These are phyloP conservation scores for Fusarium armeniacum DNA, from an alignment of 2,329 filamentous ascomycete species.

Conservation along the genomic window DNA sequence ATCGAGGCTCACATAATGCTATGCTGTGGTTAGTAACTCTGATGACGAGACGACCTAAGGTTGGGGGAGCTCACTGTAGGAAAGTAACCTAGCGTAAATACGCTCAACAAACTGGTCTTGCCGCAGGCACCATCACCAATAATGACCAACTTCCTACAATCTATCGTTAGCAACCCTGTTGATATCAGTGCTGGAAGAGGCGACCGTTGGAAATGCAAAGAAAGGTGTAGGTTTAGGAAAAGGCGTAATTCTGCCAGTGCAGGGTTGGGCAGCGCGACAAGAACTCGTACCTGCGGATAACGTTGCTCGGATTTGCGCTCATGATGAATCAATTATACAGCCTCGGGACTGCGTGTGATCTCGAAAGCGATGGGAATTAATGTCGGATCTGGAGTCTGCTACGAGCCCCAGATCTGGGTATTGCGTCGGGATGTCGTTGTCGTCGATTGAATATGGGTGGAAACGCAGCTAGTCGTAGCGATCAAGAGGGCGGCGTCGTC, in stretches of 20 bases:
- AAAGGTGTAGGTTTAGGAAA: background rate
- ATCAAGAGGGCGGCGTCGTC: conserved; percentile 37
- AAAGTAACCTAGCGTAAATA: conserved; percentile 98
- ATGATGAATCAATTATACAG: conserved; percentile 53
- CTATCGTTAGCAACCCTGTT: conserved; percentile 31
- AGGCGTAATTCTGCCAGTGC: background rate
- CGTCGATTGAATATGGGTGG: conserved; percentile 34
- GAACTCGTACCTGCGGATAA: conserved; percentile 74
- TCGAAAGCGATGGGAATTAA: conserved; percentile 25
- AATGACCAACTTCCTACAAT: conserved; percentile 88
- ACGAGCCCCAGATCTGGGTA: conserved; percentile 41
- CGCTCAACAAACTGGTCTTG: conserved; percentile 96
- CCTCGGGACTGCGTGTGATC: conserved; percentile 25
- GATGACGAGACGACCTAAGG: conserved; percentile 8
- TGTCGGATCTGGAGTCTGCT: conserved; percentile 42
- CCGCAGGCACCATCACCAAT: conserved; percentile 98
- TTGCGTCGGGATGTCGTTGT: conserved; percentile 27
- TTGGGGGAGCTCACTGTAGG: conserved; percentile 80
- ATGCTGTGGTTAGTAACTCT: conserved; percentile 50
- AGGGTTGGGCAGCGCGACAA: conserved; percentile 27
- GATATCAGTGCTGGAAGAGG: background rate
- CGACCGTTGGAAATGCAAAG: conserved; percentile 4
- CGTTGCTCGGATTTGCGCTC: conserved; percentile 65
- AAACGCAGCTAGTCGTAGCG: conserved; percentile 31
- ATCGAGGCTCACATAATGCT: conserved; percentile 70